Base-by-base conservation (phyloP, 2,329 filamentous ascomycete species). In the Tolypocladium pustulatum region DNA sequence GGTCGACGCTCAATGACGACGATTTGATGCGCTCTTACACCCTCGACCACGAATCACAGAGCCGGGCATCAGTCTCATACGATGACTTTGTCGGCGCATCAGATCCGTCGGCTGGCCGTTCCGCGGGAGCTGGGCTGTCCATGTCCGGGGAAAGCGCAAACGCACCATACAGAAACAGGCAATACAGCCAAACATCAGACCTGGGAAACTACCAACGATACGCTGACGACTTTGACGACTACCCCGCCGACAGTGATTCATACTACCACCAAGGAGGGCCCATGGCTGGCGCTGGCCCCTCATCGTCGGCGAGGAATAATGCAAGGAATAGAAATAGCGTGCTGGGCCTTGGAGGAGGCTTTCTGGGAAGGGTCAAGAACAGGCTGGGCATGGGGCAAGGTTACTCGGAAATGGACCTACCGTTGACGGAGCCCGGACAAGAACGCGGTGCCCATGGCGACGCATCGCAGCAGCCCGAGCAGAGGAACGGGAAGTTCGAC, bases 351-450 rank as follows among this genome's bases (percentile, higher is more conserved):
- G 92, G 93, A 61, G 92, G 93, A 61, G 92, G 93, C 22, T 76
- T 97, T 61, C 78, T 97, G 68, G 94, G 92, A 52, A 87, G 83
- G 68, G 88, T 93, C 49, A 97, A 96, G 78, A 92, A 89, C 71
- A 91, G 89, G 80, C 77, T 99, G 61, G 93, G 94, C 57, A 91
- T 96, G 86, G 88, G 85, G 27, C 82, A 89, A 65, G 83, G 87
- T 62, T 97, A 99, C 74, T 97, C 93, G 38, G 94, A 97, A 75
- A 99, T 99, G 94, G 93, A 99, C 71, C 79, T 99, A 58, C 94
- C 94, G 17, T 79, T 99, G 73, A 97, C 93, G 6, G 91, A 97
- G 71, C 77, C 87, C 0, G 75, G 76, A 30, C 72, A 71, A 54
- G 83, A 69, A n/a, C 67, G 72, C 58, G 67, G 64, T 13, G 66